Base-by-base conservation (phyloP, 75 land plant species). In the Sequoia sempervirens region DNA sequence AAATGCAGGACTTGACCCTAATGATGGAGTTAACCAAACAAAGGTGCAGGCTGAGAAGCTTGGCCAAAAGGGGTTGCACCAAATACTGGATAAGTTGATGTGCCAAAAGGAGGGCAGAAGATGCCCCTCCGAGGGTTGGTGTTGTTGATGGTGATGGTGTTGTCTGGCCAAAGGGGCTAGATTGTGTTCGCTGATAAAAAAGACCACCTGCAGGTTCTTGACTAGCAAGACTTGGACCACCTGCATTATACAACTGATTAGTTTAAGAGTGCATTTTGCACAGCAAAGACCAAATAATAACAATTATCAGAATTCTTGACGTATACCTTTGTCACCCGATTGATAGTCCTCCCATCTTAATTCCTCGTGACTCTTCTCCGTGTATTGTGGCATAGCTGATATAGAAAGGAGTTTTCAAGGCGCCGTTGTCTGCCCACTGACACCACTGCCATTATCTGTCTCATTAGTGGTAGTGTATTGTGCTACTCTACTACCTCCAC, bases 261-360 rank as follows among this genome's bases (percentile, higher is more conserved):
- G 68, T 50, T n/a, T 50, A 50, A 66, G 18, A 81, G 40, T 32
- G 9, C 34, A 15, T 50, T 54, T n/a, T 18, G n/a, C 69, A 34
- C 54, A 32, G 54, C 32, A 8, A 13, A 80, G 2, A 80, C 53
- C 69, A 80, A 81, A 81, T 36, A 80, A 43, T 14, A 80, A 84
- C 32, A 58, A 45, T 40, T 68, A 34, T 5, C 17, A 36, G 18
- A 54, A 66, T 46, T 50, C 12, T 50, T 32, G 32, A 26, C 2
- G 70, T 28, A 34, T 66, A 96, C 99, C 99, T 93, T 96, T 98
- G 81, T 98, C 98, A 18, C 97, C 97, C 75, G 81, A 87, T 85
- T 94, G 98, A 82, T 96, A 97, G 83, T 97, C 99, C 84, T 97
- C 99, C 98, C 98, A 97, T 79, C 98, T 88, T 76, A 97, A 85